These are phyloP conservation scores for Spirogloea muscicola DNA, from an alignment of 139 green algal genomes.

Conservation along the genomic window DNA sequence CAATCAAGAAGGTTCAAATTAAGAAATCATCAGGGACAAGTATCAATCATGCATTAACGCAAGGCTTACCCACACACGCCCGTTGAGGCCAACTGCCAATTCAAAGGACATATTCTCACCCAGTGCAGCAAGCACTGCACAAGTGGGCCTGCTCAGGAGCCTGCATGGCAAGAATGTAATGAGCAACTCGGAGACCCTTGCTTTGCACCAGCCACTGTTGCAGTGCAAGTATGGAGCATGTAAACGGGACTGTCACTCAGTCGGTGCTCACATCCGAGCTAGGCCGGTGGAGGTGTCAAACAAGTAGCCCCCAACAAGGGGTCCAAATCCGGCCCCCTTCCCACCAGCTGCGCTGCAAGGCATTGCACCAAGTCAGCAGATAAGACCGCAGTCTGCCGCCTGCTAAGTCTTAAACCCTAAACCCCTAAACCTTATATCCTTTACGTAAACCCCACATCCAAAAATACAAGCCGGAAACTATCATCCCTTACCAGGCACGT, in stretches of 20 bases:
- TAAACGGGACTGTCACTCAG: no score
- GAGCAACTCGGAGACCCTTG: no score
- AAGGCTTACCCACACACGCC: constrained; percentile 34
- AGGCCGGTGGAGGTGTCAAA: constrained; percentile 25
- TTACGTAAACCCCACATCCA: neutral
- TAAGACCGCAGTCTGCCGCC: no score
- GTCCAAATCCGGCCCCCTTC: constrained; percentile 32
- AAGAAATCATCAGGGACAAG: no score
- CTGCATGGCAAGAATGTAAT: constrained; percentile 8
- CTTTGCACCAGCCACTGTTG: no score
- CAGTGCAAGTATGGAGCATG: no score
- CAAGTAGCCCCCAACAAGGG: constrained; percentile 26
- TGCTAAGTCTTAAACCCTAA: neutral
- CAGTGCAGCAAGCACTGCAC: constrained; percentile 20
- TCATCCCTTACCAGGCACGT: neutral
- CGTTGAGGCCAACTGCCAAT: constrained; percentile 33
- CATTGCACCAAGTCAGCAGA: no score
- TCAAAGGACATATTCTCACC: constrained; percentile 20
- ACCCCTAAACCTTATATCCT: neutral
- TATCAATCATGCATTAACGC: no score
- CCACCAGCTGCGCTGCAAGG: neutral
- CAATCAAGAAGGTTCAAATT: no score
- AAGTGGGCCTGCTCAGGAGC: constrained; percentile 28
- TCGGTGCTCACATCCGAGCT: constrained; percentile 29
- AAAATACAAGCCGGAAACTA: neutral